Evolutionary conservation across 495 filamentous ascomycete genomes (phyloP), one percentile per base, ranked within the genome.

Genomic region (Penicillium flavigenum): DNA sequence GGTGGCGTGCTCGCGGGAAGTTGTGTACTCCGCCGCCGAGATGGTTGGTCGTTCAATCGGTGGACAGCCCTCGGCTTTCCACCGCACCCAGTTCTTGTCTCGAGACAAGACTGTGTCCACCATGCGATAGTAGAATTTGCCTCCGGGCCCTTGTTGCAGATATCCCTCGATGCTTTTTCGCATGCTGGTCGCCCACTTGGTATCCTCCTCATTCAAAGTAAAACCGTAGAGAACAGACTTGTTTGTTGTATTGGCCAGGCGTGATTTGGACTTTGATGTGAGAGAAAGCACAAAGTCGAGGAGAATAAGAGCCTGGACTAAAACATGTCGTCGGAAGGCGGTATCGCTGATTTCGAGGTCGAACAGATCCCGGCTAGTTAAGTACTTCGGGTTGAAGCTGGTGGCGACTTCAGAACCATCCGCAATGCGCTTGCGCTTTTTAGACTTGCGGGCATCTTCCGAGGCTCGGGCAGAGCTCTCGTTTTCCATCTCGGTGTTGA

Each of bases 41-140:
- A 96, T 71, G 6, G 89, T 77, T 16, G 88, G 81, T 41, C 83
- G 80, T 59, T 92, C 86, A 66, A 99, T 96, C 20, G 85, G 80
- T 29, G 90, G 91, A 70, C 94, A 98, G 49, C 83, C 87, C 71
- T 98, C 94, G 9, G 91, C 84, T 72, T 99, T 99, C 94, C 94
- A 99, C 47, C 89, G 88, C 42, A 92, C 91, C 94, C 94, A 99
- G 63, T 96, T 96, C 72, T 96, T 96, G 72, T 99, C 94, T 56
- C 94, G 81, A 6, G 91, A 89, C 20, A 99, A 80, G 17, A 98
- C 91, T 5, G 92, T 96, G 64, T 97, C 93, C 36, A 99, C 90
- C 83, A 96, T 92, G 27, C 94, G 89, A 68, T 89, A 90, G 72
- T 97, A 99, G 71, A 95, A 94, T 54, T 87, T 88, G 14, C 95